Evolutionary conservation across 2,329 filamentous ascomycete genomes (phyloP), one percentile per base, ranked within the genome.

Genomic region (Colletotrichum orchidophilum): DNA sequence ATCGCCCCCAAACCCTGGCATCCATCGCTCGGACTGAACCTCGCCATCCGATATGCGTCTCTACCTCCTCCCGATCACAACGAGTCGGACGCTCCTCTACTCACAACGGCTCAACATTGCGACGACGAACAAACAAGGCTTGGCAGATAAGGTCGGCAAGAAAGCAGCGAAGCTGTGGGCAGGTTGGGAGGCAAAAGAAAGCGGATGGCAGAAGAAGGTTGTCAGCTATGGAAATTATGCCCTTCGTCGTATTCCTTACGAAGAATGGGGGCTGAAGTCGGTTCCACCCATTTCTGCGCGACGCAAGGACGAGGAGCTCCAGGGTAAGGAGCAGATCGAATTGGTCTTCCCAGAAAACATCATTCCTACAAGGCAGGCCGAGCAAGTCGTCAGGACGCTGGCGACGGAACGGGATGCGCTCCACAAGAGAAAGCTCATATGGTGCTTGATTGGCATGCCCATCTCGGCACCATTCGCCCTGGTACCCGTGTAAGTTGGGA

Each of bases 261-360:
- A 98, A 83, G 96, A 99, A 91, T 99, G 96, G 96, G 95, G 94
- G 0, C 87, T 99, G 75, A 98, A 98, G 84, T 97, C 94, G 42
- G 92, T 99, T 63, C 96, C 96, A 54, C 92, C 95, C 26, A 86
- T 97, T 75, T 94, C 91, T 52, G 84, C 90, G 68, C 88, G 90
- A 75, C 87, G 91, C 69, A 87, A 89, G 75, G 85, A 88, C 59
- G 90, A 93, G 63, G 90, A 93, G 75, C 77, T 91, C 26, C 81
- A 89, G 63, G 89, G 88, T 46, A 86, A 87, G 74, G 88, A 90
- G 61, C 90, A 89, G 76, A 89, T 94, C 72, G 90, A 94, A 75
- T 87, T 98, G 33, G 84, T 94, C 63, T 98, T 93, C 78, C 96
- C 96, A 0, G 84, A 87, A 57, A 88, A 88, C 59, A 87, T 95